Conservation (phyloP, 2,329 filamentous ascomycete genomes). For the Colletotrichum horii region DNA sequence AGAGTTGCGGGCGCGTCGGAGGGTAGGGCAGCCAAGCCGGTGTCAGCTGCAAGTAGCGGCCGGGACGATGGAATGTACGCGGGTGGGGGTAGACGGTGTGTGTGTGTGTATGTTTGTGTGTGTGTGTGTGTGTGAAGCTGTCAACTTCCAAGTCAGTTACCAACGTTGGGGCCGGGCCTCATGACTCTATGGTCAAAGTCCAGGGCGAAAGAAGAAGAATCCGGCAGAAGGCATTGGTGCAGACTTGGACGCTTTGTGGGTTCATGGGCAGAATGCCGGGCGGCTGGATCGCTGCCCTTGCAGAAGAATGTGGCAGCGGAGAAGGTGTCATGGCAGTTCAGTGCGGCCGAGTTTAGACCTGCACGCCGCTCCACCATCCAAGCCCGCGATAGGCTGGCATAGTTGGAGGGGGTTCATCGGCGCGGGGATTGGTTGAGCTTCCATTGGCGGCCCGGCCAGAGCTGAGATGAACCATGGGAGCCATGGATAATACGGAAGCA, state of each 20-base stretch:
- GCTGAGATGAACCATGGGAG: conserved; percentile 14
- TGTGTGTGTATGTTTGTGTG: no score
- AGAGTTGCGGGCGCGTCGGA: conserved; percentile 11
- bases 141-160: neutral
- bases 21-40: neutral
- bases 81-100: neutral
- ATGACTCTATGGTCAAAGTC: neutral
- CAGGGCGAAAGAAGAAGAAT: neutral
- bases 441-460: neutral
- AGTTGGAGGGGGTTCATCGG: neutral
- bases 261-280: neutral
- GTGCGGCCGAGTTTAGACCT: neutral
- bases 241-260: neutral
- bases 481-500: neutral
- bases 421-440: neutral
- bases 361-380: neutral
- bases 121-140: neutral
- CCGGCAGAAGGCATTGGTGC: neutral
- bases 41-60: neutral
- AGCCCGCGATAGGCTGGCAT: neutral
- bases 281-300: neutral
- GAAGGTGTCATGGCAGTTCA: neutral
- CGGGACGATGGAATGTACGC: neutral
- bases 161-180: neutral
- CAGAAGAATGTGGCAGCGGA: neutral